Evolutionary conservation across 306 rosid genomes (phyloP).

Genomic region (Quercus berberidifolia): DNA sequence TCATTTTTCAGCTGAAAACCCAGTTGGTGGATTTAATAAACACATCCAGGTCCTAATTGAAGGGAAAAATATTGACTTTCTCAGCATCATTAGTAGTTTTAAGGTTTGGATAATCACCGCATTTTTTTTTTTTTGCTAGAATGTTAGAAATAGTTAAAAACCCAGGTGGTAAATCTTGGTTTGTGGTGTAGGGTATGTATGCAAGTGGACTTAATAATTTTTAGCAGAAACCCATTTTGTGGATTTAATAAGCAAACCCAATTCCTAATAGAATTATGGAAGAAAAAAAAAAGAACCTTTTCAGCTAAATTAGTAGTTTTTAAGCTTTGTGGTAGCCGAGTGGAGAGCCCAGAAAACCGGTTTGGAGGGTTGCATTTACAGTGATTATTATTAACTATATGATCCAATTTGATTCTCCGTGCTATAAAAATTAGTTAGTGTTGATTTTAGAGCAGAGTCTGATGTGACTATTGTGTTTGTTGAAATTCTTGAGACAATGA

Average conservation of each 20-base stretch:
- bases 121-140: slow-evolving; percentile 4
- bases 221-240: background rate
- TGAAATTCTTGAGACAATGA: slow-evolving; percentile 6
- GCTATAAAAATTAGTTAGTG: background rate
- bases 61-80: too few species aligned
- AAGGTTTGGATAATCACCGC: background rate
- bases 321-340: background rate
- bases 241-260: background rate
- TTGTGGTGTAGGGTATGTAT: background rate
- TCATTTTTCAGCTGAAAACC: too few species aligned
- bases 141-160: background rate
- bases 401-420: background rate
- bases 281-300: background rate
- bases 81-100: too few species aligned
- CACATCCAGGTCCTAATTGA: too few species aligned
- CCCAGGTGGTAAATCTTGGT: background rate
- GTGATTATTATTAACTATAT: background rate
- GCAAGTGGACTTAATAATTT: background rate
- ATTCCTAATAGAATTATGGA: background rate
- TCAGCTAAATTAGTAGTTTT: background rate
- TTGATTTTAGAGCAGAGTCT: background rate
- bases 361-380: background rate
- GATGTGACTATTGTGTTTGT: slow-evolving; percentile 25
- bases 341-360: background rate
- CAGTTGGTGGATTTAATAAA: too few species aligned